Base-by-base conservation (phyloP, 2,329 filamentous ascomycete species). In the Seiridium unicorne region DNA sequence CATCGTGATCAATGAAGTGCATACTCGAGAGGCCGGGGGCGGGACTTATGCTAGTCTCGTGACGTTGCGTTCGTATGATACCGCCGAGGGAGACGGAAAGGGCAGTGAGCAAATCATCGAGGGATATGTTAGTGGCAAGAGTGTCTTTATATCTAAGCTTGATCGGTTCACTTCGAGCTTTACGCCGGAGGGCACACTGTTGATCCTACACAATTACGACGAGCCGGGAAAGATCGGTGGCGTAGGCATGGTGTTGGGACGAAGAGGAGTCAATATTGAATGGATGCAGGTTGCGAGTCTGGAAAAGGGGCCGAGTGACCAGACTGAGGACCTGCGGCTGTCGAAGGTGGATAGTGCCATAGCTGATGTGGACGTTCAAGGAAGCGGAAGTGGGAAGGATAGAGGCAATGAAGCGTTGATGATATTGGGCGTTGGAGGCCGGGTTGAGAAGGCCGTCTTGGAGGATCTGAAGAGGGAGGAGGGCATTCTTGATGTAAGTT, bases 131-230 rank as follows among this genome's bases (percentile, higher is more conserved):
- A 84, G 81, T 7, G 87, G 85, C 36, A 84, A 86, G 62, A 79
- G 78, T 9, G 79, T 87, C 8, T 90, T 87, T 73, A 93, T 95
- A 67, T 89, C 86, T 35, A 84, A 89, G 34, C 76, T 95, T 7
- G 90, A 87, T 68, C 83, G 88, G 1, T 95, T 94, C 76, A 85
- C 83, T 44, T 89, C 89, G 0, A 86, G 85, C 4, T 94, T 95
- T 65, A 81, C 85, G 9, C 90, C 91, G 0, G 84, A 89, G 61
- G 91, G 91, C 0, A 91, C 86, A 0, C 73, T 94, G 61, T 79
- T 93, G n/a, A 89, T 94, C 61, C 84, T 92, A 67, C 85, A 92
- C 69, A 94, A 94, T 76, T 93, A 91, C 68, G 91, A 95, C 69
- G 83, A 88, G 64, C 90, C 90, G 0, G 91, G 91, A 9, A 93